Base-by-base conservation (phyloP, 148 eudicot species). In the Persicaria maculosa region DNA sequence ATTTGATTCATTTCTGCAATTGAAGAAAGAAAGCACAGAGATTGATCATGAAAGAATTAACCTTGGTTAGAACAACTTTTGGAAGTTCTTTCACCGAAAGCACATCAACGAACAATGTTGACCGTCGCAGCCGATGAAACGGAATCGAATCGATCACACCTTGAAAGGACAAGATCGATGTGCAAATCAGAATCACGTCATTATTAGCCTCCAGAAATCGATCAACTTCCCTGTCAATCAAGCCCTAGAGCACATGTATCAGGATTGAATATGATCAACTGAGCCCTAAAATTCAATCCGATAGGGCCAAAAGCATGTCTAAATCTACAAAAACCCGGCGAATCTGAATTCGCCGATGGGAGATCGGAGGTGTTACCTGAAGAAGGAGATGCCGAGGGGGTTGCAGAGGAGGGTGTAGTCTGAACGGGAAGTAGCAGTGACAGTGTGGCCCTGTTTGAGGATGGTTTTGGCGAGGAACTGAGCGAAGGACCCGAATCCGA, bases 41-140 rank as follows among this genome's bases (percentile, higher is more conserved):
- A 58, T 48, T 48, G 52, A 48, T 48, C 52, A 48, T 20, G 47
- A 36, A 36, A 43, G 70, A 40, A 65, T n/a, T 17, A 19, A 71
- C 73, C 73, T 71, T 71, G 6, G 47, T 71, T 47, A 88, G 81
- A 70, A 86, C 72, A 9, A 84, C 79, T 77, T 77, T 88, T 1
- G 91, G 91, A 70, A 82, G 50, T 79, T 88, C 86, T 79, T 88
- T 88, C 40, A 88, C 91, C 0, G 91, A 88, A 57, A 85, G 86
- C 6, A 84, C 91, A 80, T 88, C 91, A 16, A 72, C 89, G 47
- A 88, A 82, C 52, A 88, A 81, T 1, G 87, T 53, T 25, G 87
- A 82, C 67, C 62, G 22, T 54, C 78, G 82, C 71, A 85, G 55
- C 22, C 57, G 47, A 70, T 70, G 55, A 57, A 84, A 84, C 7